Evolutionary conservation across 140 eudicot genomes (phyloP), one percentile per base, ranked within the genome.

Genomic region (Ambrosia hybrid): DNA sequence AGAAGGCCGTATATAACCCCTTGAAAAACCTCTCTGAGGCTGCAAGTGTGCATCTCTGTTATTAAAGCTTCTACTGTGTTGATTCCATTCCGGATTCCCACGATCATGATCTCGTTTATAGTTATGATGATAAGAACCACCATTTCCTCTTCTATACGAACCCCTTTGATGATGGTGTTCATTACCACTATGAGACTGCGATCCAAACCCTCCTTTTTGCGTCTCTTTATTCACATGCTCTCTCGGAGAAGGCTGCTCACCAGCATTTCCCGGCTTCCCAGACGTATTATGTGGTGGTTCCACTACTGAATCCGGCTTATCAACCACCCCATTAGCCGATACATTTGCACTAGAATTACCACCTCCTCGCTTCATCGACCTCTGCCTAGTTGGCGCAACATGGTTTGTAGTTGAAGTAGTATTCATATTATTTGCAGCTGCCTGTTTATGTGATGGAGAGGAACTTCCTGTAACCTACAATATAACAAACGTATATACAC

Each of bases 21-120:
- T 84, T 34, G 89, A 52, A 17, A 67, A 68, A 60, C 73, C 87
- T 76, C 93, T 80, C 59, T 76, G 92, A 57, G 84, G 82, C 63
- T 85, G 93, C 79, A 79, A 38, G 67, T 80, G 83, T 73, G 83
- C 67, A 76, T 90, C 97, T 70, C 92, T 83, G 64, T 79, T 83
- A 49, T 86, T 84, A 60, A 81, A 87, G 92, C 81, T 80, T 74
- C 93, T 76, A 67, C 80, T 83, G 30, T 84, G 82, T 34, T 73
- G 83, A 74, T 82, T 83, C 95, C 95, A 89, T 41, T 89, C 96
- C 60, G 78, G 90, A 73, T 85, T 89, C 21, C 88, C 87, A 62
- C 94, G 96, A 12, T 88, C 91, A 43, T 86, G 89, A 71, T 93
- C 96, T 17, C 96, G 90, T 58, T 88, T 92, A 71, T 84, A 79